These are phyloP conservation scores for Penicillium italicum DNA, from an alignment of 2,329 filamentous ascomycete genomes.

Conservation along the genomic window DNA sequence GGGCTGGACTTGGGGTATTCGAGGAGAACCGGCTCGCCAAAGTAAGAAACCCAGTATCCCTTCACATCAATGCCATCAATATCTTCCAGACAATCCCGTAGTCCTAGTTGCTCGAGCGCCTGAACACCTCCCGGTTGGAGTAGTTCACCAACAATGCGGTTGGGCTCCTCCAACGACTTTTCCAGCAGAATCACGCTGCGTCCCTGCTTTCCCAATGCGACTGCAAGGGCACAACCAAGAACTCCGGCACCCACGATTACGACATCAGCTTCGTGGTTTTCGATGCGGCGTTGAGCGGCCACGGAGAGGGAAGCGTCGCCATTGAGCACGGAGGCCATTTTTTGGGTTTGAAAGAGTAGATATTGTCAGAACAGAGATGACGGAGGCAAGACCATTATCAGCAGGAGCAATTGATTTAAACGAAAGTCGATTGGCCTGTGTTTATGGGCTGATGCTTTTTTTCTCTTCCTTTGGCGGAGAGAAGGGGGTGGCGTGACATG, in stretches of 20 bases:
- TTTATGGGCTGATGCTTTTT: slow-evolving; percentile 23
- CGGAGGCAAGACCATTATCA: slow-evolving; percentile 16
- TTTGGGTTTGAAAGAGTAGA: slow-evolving; percentile 8
- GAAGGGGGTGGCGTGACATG: slow-evolving; percentile 35
- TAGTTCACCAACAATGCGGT: slow-evolving; percentile 93
- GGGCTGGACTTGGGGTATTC: slow-evolving; percentile 66
- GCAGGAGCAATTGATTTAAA: slow-evolving; percentile 22
- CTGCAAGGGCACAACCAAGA: slow-evolving; percentile 81
- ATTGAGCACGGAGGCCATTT: slow-evolving; percentile 27
- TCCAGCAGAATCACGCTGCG: slow-evolving; percentile 88
- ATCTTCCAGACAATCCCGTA: slow-evolving; percentile 76
- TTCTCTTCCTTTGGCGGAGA: background rate
- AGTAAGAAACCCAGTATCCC: slow-evolving; percentile 85
- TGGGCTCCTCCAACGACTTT: slow-evolving; percentile 82
- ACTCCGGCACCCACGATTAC: slow-evolving; percentile 91
- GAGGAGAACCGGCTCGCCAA: slow-evolving; percentile 68
- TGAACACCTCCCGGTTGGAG: slow-evolving; percentile 87
- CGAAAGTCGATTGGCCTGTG: slow-evolving; percentile 3
- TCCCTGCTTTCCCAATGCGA: slow-evolving; percentile 80
- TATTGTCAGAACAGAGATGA: slow-evolving; percentile 14
- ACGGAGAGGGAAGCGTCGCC: slow-evolving; percentile 24
- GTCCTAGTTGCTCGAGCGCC: slow-evolving; percentile 74
- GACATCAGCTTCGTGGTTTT: slow-evolving; percentile 68
- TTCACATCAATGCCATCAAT: slow-evolving; percentile 82
- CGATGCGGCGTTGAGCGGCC: slow-evolving; percentile 47